Evolutionary conservation across 1,139 yeast species (phyloP).

Genomic region (Sugiyamaella neomexicana): DNA sequence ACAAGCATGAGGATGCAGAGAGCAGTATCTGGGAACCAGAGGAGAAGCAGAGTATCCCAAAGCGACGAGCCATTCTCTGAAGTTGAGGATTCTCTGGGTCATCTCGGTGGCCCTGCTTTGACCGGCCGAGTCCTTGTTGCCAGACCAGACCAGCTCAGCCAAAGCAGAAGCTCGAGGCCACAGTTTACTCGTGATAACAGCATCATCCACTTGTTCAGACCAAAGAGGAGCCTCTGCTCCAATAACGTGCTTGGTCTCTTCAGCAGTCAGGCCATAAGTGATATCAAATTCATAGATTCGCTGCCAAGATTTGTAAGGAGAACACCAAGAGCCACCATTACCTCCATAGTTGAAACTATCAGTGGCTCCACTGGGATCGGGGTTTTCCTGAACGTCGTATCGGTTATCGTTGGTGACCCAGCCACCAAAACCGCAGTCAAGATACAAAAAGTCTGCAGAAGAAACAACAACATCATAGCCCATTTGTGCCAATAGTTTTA

Average conservation of each 20-base stretch:
- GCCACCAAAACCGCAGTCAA: conserved; percentile 53
- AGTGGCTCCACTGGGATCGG: conserved; percentile 32
- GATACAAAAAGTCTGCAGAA: conserved; percentile 43
- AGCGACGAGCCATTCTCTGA: conserved; percentile 48
- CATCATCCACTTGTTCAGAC: conserved; percentile 49
- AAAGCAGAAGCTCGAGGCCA: conserved; percentile 55
- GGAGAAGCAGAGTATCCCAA: conserved; percentile 46
- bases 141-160: conserved; percentile 52
- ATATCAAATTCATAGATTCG: conserved; percentile 48
- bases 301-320: conserved; percentile 54
- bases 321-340: conserved; percentile 52
- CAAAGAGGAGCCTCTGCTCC: conserved; percentile 53
- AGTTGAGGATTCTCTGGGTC: conserved; percentile 47
- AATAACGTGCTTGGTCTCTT: conserved; percentile 42
- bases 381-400: conserved; percentile 34
- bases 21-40: conserved; percentile 47
- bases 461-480: conserved; percentile 52
- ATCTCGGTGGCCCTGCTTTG: conserved; percentile 41
- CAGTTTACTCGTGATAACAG: conserved; percentile 44
- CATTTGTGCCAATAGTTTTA: conserved; percentile 40
- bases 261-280: conserved; percentile 42
- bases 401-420: conserved; percentile 46
- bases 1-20: conserved; percentile 47
- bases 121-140: conserved; percentile 44
- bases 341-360: conserved; percentile 39